Conservation (phyloP, 2,329 filamentous ascomycete species). For the Colletotrichum sp. region DNA sequence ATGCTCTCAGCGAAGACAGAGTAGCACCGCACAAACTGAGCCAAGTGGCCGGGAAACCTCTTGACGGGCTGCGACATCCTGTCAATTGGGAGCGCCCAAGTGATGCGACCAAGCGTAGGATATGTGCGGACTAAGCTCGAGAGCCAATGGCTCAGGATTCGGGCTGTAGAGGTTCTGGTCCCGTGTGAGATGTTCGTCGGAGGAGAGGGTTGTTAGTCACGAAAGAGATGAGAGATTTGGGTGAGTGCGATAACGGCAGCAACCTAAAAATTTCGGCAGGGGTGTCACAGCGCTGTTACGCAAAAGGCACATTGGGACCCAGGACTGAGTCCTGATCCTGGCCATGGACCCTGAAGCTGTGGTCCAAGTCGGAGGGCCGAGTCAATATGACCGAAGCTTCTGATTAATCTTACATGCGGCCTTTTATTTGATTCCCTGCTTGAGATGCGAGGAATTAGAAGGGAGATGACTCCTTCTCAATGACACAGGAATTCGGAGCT, state of each 20-base stretch:
- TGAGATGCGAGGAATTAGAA: not conserved
- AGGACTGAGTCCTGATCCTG: not conserved
- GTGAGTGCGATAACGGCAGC: slow-evolving; percentile 14
- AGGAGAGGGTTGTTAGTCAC: not conserved
- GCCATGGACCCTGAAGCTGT: not conserved
- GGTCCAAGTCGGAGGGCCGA: not conserved
- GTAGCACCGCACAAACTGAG: slow-evolving; percentile 50
- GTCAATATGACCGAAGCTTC: not conserved
- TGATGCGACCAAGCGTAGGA: not conserved
- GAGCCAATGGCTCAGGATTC: slow-evolving; percentile 13
- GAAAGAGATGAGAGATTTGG: slow-evolving; percentile 9
- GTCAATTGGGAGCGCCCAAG: not conserved
- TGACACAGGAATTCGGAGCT: not conserved
- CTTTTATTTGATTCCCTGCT: not conserved
- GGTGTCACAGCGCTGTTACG: not conserved
- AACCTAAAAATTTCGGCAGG: slow-evolving; percentile 4
- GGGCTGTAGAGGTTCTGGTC: not conserved
- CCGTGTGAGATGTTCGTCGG: not conserved
- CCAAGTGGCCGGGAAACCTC: slow-evolving; percentile 19
- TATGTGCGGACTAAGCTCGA: not conserved
- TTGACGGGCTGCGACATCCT: slow-evolving; percentile 21
- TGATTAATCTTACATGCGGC: not conserved
- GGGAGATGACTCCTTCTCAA: not conserved
- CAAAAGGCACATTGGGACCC: not conserved
- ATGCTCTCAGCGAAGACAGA: slow-evolving; percentile 66